Conservation (phyloP, 2,329 filamentous ascomycete species). For the Chaetomium globosum region DNA sequence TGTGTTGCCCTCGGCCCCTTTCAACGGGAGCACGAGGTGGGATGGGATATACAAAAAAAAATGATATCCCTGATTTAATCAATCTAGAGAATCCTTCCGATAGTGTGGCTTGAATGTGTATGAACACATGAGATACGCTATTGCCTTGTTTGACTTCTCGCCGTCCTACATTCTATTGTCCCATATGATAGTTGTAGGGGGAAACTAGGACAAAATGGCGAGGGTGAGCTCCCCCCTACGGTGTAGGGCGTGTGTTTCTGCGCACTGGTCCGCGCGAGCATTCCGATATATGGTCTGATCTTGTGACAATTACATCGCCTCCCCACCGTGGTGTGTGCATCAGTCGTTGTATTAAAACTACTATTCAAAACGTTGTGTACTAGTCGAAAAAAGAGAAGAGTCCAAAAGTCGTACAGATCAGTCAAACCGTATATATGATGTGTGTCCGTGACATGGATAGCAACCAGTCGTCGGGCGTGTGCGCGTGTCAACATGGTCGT, state of each 20-base stretch:
- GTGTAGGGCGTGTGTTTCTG: too few species aligned
- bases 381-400: neutral
- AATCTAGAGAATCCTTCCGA: neutral
- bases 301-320: too few species aligned
- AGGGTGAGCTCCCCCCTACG: too few species aligned
- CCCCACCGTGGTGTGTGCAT: neutral
- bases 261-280: too few species aligned
- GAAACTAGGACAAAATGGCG: too few species aligned
- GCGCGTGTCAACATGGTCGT: neutral
- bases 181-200: too few species aligned
- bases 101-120: neutral
- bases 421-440: neutral
- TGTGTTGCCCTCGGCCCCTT: slow-evolving; percentile 1
- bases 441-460: neutral
- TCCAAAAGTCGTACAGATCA: slow-evolving; percentile 1
- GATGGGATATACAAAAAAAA: slow-evolving; percentile 12
- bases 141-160: neutral
- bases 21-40: neutral
- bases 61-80: neutral
- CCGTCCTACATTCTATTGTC: neutral
- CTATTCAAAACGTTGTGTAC: neutral
- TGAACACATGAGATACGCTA: neutral
- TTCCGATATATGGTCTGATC: too few species aligned
- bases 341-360: slow-evolving; percentile 6
- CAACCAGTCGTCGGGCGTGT: neutral